A percentile compares a stretch with the other conserved stretches of the same genome.
These are phyloP conservation scores for Suhomyces choctaworum DNA, from an alignment of 1,139 yeast species.

Conservation along the genomic window DNA sequence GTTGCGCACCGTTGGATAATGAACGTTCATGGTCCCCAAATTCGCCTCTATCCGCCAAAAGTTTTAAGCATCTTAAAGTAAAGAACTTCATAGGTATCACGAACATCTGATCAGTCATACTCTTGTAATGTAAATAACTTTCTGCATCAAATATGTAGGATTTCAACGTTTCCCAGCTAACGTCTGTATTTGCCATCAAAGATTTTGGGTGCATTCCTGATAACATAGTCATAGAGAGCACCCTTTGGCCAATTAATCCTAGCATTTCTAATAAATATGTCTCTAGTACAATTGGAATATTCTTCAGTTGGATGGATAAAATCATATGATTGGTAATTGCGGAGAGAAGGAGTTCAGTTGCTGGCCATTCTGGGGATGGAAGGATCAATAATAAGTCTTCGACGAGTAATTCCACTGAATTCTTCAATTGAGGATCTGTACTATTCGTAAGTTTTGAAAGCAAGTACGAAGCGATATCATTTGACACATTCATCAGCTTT, in stretches of 20 bases:
- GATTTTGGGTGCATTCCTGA: constrained; percentile 14
- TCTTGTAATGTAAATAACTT: constrained; percentile 18
- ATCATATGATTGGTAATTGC: constrained; percentile 45
- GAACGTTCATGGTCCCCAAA: neutral
- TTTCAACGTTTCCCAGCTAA: neutral
- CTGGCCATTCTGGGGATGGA: constrained; percentile 60
- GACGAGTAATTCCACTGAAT: constrained; percentile 49
- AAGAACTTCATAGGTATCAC: neutral
- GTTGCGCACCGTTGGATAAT: neutral
- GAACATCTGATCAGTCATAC: neutral
- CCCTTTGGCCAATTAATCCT: constrained; percentile 55
- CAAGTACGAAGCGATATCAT: constrained; percentile 41
- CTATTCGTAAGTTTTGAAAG: constrained; percentile 39
- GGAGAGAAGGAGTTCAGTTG: constrained; percentile 49
- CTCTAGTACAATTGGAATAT: constrained; percentile 40
- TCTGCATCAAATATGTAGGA: constrained; percentile 13
- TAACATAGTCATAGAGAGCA: constrained; percentile 34
- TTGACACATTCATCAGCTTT: constrained; percentile 15
- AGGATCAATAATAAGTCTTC: constrained; percentile 56
- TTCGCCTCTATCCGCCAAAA: neutral
- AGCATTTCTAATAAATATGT: constrained; percentile 53
- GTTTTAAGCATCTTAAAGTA: no score
- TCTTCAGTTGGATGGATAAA: constrained; percentile 33
- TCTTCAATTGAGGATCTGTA: constrained; percentile 39
- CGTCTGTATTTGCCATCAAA: neutral